A percentile compares a stretch with the other conserved stretches of the same genome.
Evolutionary conservation across 2,329 filamentous ascomycete species (phyloP).

Genomic region (Cryphonectria nitschkei): DNA sequence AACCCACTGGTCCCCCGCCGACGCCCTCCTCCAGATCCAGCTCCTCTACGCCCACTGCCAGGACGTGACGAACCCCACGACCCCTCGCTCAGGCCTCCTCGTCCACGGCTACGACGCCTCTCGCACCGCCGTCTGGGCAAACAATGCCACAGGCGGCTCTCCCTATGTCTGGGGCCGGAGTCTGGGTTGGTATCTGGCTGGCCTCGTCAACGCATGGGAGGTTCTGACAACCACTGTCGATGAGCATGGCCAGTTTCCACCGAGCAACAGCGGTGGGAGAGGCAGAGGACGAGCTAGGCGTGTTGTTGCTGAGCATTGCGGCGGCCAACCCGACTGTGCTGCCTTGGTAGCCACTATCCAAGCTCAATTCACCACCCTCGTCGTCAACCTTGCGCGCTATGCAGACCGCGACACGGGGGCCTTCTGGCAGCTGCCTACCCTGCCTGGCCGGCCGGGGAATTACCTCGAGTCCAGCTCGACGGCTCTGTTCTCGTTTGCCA

Average conservation of each 20-base stretch:
- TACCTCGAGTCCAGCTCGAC: conserved; percentile 64
- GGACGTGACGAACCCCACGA: conserved; percentile 32
- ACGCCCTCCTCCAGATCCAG: conserved; percentile 50
- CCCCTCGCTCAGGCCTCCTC: conserved; percentile 45
- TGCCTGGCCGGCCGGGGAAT: conserved; percentile 54
- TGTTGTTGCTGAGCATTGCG: conserved; percentile 37
- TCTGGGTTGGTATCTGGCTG: conserved; percentile 58
- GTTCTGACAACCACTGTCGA: conserved; percentile 41
- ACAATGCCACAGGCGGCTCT: conserved; percentile 52
- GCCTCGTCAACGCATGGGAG: conserved; percentile 54
- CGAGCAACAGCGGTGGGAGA: conserved; percentile 30
- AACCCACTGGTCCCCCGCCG: conserved; percentile 49
- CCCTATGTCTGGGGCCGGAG: conserved; percentile 58
- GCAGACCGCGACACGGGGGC: conserved; percentile 50
- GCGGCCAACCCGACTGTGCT: conserved; percentile 27
- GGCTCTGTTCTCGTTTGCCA: conserved; percentile 60
- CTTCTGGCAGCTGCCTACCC: conserved; percentile 60
- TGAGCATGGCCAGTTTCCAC: conserved; percentile 15
- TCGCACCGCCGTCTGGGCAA: conserved; percentile 54
- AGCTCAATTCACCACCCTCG: conserved; percentile 44
- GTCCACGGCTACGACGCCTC: conserved; percentile 59
- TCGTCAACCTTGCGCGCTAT: conserved; percentile 45
- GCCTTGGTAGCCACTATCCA: conserved; percentile 15
- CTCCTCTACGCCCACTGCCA: conserved; percentile 49
- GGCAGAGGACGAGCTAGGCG: background rate